Percentiles rank a stretch among this genome's conserved stretches.
Evolutionary conservation across 192 early-diverging fungal species (phyloP).

Genomic region (Chytriomyces sp.): DNA sequence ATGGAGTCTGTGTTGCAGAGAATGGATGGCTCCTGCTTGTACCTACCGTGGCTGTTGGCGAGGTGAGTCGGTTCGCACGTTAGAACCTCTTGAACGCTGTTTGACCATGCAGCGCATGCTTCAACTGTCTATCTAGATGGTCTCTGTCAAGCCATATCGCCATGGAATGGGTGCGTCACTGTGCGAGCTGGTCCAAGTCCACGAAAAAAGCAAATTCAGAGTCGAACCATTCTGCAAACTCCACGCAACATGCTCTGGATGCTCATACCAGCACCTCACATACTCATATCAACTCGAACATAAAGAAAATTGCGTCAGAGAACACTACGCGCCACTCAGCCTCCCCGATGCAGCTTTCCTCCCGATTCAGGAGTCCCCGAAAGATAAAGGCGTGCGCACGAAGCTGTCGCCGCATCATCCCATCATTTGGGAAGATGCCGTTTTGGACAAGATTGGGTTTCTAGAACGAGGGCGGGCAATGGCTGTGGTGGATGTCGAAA

Average conservation of each 20-base stretch:
- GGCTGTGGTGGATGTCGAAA: constrained; percentile 66
- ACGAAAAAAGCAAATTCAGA: constrained; percentile 5
- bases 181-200: constrained; percentile 38
- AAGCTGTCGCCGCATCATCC: constrained; percentile 72
- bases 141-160: constrained; percentile 12
- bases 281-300: constrained; percentile 65
- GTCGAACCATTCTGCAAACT: constrained; percentile 63
- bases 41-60: constrained; percentile 32
- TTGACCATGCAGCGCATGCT: neutral
- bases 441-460: constrained; percentile 66
- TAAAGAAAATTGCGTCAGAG: constrained; percentile 62
- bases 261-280: constrained; percentile 65
- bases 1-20: constrained; percentile 31
- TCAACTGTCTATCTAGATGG: constrained; percentile 6
- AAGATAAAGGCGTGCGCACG: constrained; percentile 64
- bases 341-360: constrained; percentile 49
- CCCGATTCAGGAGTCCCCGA: constrained; percentile 57
- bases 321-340: constrained; percentile 39
- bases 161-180: constrained; percentile 30
- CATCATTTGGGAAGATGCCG: neutral
- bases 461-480: constrained; percentile 58
- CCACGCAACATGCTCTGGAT: constrained; percentile 66
- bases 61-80: neutral
- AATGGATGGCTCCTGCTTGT: constrained; percentile 37
- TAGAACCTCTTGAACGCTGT: too few relatives aligned